Evolutionary conservation across 257 asterid species (phyloP).

Genomic region (Prunella vulgaris): DNA sequence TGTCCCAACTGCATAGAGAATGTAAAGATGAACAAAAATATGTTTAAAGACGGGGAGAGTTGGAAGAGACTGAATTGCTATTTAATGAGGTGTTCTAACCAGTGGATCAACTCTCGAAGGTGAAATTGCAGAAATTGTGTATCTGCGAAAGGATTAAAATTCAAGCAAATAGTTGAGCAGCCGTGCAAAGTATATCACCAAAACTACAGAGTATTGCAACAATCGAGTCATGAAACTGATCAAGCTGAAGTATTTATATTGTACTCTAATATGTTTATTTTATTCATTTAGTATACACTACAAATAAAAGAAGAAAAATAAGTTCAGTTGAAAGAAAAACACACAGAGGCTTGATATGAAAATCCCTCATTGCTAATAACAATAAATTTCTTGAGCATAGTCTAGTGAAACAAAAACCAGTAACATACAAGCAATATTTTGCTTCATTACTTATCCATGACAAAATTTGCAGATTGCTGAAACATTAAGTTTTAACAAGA

Average conservation of each 20-base stretch:
- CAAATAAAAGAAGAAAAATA: not conserved
- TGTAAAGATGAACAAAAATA: constrained; percentile 1
- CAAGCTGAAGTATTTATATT: not conserved
- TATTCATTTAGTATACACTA: not conserved
- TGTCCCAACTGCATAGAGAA: constrained; percentile 46
- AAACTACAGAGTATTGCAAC: not conserved
- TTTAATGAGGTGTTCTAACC: constrained; percentile 37
- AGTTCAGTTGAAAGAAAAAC: not conserved
- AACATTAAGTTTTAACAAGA: not conserved
- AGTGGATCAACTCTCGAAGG: constrained; percentile 67
- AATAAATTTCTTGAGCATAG: not conserved
- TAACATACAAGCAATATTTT: not conserved
- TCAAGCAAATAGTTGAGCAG: constrained; percentile 22
- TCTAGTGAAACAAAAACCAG: not conserved
- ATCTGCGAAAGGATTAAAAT: constrained; percentile 44
- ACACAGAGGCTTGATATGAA: not conserved
- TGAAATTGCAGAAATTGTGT: constrained; percentile 63
- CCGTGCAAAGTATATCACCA: not conserved
- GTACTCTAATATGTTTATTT: not conserved
- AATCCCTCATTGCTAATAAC: not conserved
- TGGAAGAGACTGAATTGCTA: not conserved
- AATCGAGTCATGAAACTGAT: not conserved
- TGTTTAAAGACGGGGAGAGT: not conserved
- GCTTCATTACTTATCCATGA: not conserved
- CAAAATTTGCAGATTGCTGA: not conserved